phyloP scores from a whole-genome alignment of 2,329 filamentous ascomycete genomes.

The Neonectria sp. region DNA sequence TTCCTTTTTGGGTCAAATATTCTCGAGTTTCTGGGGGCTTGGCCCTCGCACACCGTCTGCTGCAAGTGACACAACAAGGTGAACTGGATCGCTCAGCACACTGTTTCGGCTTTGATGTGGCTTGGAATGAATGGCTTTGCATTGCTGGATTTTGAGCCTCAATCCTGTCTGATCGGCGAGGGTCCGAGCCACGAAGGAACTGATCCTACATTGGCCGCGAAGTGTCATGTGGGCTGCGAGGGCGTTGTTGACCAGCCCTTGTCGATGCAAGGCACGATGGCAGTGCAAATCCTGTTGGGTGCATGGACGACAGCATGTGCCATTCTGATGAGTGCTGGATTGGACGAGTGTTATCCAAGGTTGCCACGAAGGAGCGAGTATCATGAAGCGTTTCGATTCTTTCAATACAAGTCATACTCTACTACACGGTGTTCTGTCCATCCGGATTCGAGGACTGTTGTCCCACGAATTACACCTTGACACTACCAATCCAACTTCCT shows the following conservation, averaged over 20 bases:
- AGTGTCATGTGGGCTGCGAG: slow-evolving; percentile 8
- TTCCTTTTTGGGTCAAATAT: slow-evolving; percentile 19
- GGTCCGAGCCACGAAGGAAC: not conserved
- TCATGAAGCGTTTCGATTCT: slow-evolving; percentile 16
- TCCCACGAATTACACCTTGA: slow-evolving; percentile 3
- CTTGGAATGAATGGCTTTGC: not conserved
- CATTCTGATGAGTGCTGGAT: too few species aligned
- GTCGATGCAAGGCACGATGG: slow-evolving; percentile 7
- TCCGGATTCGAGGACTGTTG: not conserved
- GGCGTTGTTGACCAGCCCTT: not conserved
- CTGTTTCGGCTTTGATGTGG: not conserved
- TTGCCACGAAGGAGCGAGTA: not conserved
- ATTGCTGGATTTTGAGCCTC: not conserved
- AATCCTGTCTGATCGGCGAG: slow-evolving; percentile 22
- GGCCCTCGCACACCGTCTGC: not conserved
- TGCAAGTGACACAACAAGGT: not conserved
- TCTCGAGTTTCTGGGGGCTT: not conserved
- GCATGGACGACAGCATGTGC: not conserved
- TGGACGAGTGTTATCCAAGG: too few species aligned
- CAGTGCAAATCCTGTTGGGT: slow-evolving; percentile 6
- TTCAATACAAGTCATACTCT: slow-evolving; percentile 18
- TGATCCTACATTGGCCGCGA: slow-evolving; percentile 14
- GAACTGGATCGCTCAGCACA: slow-evolving; percentile 13
- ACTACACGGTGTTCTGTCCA: slow-evolving; percentile 11
- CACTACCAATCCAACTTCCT: slow-evolving; percentile 19